Evolutionary conservation across 352 stramenopile species (phyloP).

Genomic region (Globisporangium paroecandrum): DNA sequence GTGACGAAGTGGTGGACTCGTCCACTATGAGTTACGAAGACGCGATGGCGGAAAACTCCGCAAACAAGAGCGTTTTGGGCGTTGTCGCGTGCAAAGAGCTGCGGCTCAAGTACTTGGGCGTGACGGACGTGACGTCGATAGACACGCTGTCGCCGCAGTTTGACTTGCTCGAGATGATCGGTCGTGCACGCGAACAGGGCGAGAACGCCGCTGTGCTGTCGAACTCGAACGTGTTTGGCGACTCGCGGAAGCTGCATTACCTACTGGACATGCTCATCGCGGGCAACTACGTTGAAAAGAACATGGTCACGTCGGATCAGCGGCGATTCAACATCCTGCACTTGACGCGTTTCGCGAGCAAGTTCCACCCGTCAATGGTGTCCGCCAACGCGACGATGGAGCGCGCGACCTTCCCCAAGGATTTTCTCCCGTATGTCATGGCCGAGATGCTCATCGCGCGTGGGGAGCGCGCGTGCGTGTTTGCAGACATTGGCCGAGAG

Average conservation of each 20-base stretch:
- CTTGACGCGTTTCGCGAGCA: constrained; percentile 52
- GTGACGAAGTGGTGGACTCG: constrained; percentile 60
- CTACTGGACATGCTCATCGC: constrained; percentile 75
- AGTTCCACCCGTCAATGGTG: constrained; percentile 72
- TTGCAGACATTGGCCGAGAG: constrained; percentile 83
- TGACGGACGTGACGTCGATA: constrained; percentile 45
- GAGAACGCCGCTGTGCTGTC: constrained; percentile 61
- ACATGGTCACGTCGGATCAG: constrained; percentile 67
- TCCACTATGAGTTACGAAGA: constrained; percentile 53
- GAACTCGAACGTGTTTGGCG: constrained; percentile 55
- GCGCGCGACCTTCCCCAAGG: constrained; percentile 57
- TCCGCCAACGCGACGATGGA: constrained; percentile 50
- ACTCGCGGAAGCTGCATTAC: constrained; percentile 78
- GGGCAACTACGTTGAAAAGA: constrained; percentile 61
- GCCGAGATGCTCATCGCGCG: constrained; percentile 59
- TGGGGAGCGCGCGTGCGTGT: constrained; percentile 68
- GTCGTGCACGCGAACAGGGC: constrained; percentile 47
- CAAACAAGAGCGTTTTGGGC: constrained; percentile 47
- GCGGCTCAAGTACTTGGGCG: constrained; percentile 64
- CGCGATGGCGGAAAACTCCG: constrained; percentile 28
- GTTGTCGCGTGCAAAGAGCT: constrained; percentile 68
- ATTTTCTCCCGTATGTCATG: constrained; percentile 55
- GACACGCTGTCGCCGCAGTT: constrained; percentile 69
- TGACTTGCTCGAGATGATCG: constrained; percentile 78
- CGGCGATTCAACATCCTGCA: constrained; percentile 83